Evolutionary conservation across 495 filamentous ascomycete genomes (phyloP).

Genomic region (Darksidea phi): DNA sequence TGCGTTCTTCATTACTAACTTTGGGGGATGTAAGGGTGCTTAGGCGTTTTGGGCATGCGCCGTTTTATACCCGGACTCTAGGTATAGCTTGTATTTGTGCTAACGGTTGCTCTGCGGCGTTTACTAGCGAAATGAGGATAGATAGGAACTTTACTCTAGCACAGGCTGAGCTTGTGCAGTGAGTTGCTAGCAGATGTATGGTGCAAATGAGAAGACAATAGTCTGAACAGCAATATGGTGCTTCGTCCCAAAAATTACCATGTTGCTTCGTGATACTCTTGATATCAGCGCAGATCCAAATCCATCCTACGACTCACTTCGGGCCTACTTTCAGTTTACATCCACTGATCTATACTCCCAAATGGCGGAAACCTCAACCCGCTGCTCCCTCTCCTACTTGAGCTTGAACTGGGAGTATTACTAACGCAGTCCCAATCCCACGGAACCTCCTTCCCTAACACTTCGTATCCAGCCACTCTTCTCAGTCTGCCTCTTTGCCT

Average conservation of each 20-base stretch:
- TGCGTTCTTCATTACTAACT: no score
- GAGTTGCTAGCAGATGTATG: no score
- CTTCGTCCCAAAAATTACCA: no score
- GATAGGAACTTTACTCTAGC: no score
- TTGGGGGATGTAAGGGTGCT: no score
- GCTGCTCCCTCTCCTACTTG: conserved; percentile 5
- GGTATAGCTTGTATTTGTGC: conserved; percentile 3
- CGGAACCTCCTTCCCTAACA: conserved; percentile 22
- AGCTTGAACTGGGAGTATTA: conserved; percentile 7
- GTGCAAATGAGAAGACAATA: no score
- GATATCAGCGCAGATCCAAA: no score
- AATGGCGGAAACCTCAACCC: conserved; percentile 27
- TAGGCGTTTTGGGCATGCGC: neutral
- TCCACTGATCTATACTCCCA: conserved; percentile 19
- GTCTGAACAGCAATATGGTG: no score
- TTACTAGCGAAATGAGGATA: neutral
- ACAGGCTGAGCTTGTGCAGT: no score
- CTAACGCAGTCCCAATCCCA: conserved; percentile 34
- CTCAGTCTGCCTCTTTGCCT: conserved; percentile 20
- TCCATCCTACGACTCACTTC: no score
- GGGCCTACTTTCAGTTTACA: conserved; percentile 6
- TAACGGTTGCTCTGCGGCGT: neutral
- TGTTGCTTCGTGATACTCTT: no score
- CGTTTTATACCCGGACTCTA: neutral
- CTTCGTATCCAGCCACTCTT: conserved; percentile 34